Conservation (phyloP, 176 grass and related monocot species). For the Raddia distichophylla region DNA sequence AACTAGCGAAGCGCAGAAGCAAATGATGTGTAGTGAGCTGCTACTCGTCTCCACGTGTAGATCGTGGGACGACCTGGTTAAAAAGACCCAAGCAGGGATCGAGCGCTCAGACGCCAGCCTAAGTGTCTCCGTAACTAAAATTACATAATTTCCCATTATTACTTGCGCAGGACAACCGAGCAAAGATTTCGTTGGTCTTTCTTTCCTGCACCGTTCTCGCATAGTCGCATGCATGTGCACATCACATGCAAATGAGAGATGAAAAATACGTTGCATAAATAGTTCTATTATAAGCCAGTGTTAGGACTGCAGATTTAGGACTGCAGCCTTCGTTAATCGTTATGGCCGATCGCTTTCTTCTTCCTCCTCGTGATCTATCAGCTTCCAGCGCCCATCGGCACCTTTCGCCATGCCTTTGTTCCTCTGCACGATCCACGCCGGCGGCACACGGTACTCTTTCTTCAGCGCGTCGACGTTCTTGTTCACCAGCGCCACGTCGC, state of each 20-base stretch:
- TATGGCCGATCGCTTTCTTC: neutral
- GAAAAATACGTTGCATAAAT: neutral
- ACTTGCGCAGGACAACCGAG: too few species aligned
- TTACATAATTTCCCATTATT: too few species aligned
- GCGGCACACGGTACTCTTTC: conserved; percentile 47
- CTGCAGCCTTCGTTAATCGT: neutral
- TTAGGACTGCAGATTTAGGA: neutral
- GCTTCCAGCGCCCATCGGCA: conserved; percentile 46
- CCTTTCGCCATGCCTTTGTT: conserved; percentile 49
- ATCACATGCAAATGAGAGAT: neutral
- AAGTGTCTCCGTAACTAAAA: too few species aligned
- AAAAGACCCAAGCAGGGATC: too few species aligned
- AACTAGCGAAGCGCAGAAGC: too few species aligned
- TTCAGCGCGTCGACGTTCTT: conserved; percentile 54
- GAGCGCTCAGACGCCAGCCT: too few species aligned
- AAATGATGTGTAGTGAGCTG: too few species aligned
- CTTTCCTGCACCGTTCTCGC: neutral
- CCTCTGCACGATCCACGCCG: conserved; percentile 46
- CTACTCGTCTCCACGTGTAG: too few species aligned
- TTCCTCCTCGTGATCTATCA: conserved; percentile 30
- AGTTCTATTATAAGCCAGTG: neutral
- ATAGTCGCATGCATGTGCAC: too few species aligned
- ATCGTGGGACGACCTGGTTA: too few species aligned
- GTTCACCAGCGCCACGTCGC: conserved; percentile 62
- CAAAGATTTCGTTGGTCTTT: too few species aligned